Percentiles rank a stretch among this genome's conserved stretches.
These are phyloP conservation scores for Deuterostichococcus epilithicus DNA, from an alignment of 139 green algal genomes.

Conservation along the genomic window DNA sequence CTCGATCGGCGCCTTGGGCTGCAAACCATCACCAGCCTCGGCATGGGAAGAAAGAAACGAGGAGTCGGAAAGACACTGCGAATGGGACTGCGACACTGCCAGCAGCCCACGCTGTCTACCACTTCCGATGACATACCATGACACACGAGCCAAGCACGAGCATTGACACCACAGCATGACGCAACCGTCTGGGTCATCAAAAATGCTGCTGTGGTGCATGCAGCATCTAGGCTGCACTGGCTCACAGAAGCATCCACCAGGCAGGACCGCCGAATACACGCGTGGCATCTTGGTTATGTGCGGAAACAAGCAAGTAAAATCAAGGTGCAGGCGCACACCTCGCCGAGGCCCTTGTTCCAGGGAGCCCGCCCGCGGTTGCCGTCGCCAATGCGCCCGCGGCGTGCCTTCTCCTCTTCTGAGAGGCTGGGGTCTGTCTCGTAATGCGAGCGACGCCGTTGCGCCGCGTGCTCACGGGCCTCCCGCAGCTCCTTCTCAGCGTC, in stretches of 20 bases:
- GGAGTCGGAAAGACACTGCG: no score
- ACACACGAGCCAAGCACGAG: no score
- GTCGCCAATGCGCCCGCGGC: constrained; percentile 43
- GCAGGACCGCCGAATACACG: not conserved
- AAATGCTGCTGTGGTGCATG: not conserved
- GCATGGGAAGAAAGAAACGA: no score
- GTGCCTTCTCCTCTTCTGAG: constrained; percentile 30
- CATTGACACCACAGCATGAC: not conserved
- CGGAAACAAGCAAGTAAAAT: not conserved
- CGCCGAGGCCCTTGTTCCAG: constrained; percentile 57
- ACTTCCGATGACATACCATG: no score
- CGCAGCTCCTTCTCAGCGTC: no score
- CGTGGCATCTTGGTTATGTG: no score
- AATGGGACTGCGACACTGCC: no score
- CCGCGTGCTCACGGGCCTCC: no score
- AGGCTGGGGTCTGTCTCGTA: not conserved
- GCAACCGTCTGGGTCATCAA: not conserved
- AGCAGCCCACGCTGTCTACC: no score
- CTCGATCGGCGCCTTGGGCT: not conserved
- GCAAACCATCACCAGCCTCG: no score
- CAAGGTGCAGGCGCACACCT: constrained; percentile 25
- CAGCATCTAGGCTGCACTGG: no score
- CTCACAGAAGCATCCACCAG: not conserved
- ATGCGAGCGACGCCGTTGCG: no score
- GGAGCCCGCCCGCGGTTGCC: constrained; percentile 47